Percentiles rank a stretch among this genome's conserved stretches.
Evolutionary conservation across 352 stramenopile genomes (phyloP).

Genomic region (Phytophthora cajani): DNA sequence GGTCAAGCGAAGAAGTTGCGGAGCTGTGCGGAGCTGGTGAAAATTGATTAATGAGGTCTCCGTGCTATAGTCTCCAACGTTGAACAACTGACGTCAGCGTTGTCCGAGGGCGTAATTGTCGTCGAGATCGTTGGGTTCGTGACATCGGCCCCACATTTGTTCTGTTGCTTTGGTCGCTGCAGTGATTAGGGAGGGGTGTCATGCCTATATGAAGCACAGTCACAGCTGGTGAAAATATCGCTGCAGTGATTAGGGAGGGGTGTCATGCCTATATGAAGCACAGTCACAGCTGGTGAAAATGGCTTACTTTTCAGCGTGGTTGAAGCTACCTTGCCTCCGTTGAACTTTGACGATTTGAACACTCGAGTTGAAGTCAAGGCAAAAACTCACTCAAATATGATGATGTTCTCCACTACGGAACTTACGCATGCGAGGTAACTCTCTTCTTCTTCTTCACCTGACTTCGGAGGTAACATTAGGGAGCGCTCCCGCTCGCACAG

Average conservation of each 20-base stretch:
- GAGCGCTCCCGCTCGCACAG: no score
- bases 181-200: slow-evolving; percentile 6
- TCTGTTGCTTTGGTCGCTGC: background rate
- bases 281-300: background rate
- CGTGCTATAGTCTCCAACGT: no score
- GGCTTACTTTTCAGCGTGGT: slow-evolving; percentile 26
- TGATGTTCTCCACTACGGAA: no score
- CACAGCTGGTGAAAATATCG: no score
- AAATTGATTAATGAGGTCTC: slow-evolving; percentile 26
- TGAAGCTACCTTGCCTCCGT: slow-evolving; percentile 18
- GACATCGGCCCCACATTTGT: background rate
- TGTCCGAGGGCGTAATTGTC: background rate
- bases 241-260: background rate
- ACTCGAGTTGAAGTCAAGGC: background rate
- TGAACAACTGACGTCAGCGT: background rate
- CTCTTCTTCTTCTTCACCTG: no score
- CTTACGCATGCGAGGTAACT: no score
- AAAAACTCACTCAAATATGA: no score
- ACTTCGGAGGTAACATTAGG: no score
- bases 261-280: slow-evolving; percentile 7
- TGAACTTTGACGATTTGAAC: slow-evolving; percentile 15
- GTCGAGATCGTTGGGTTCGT: background rate
- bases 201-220: background rate
- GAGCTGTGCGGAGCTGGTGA: slow-evolving; percentile 3
- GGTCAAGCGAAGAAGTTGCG: background rate